These are phyloP conservation scores for Ophiosphaerella herpotricha DNA, from an alignment of 2,329 filamentous ascomycete species.

Conservation along the genomic window DNA sequence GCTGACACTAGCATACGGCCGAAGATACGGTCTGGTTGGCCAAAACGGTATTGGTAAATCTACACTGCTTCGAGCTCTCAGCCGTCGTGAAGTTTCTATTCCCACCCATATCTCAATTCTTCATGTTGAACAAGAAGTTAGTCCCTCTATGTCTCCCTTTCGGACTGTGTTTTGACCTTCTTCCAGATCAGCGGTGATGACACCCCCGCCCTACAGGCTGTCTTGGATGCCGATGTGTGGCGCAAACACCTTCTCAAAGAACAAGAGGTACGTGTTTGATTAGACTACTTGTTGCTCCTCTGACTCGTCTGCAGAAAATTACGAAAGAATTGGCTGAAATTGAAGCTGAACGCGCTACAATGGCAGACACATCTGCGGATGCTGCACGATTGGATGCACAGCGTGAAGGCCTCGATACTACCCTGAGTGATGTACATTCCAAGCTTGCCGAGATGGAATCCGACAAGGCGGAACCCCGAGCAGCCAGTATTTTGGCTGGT, in stretches of 20 bases:
- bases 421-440: conserved; percentile 84
- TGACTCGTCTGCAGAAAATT: conserved; percentile 65
- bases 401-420: conserved; percentile 86
- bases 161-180: conserved; percentile 9
- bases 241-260: conserved; percentile 91
- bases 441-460: conserved; percentile 99
- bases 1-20: conserved; percentile 86
- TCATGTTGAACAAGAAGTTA: conserved; percentile 95
- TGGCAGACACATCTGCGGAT: conserved; percentile 92
- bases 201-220: conserved; percentile 90
- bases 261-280: conserved; percentile 67
- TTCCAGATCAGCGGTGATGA: conserved; percentile 87
- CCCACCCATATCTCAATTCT: conserved; percentile 98
- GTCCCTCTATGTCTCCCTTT: conserved; percentile 13
- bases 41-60: conserved; percentile 93
- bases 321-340: conserved; percentile 73
- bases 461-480: conserved; percentile 94
- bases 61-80: conserved; percentile 89
- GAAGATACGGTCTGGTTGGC: conserved; percentile 95
- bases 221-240: conserved; percentile 97
- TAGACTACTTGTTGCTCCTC: not conserved
- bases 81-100: conserved; percentile 89
- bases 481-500: conserved; percentile 94
- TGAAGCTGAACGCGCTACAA: conserved; percentile 73
- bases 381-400: conserved; percentile 83